A percentile compares a stretch with the other conserved stretches of the same genome.
Evolutionary conservation across 805 yeast genomes (phyloP).

Genomic region (Wickerhamiella cacticola): DNA sequence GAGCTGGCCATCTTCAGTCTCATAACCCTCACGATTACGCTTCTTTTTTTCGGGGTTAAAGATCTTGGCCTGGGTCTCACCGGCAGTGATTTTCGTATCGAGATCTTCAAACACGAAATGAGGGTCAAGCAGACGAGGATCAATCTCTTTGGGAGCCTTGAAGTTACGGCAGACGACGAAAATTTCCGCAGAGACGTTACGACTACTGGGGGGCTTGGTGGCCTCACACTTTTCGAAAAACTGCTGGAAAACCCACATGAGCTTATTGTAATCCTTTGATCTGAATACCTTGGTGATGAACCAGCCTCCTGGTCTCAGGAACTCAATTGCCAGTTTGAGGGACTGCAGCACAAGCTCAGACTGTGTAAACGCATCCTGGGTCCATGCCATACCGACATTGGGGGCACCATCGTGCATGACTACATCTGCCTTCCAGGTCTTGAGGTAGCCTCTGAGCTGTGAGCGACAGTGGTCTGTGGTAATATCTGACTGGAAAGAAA

Average conservation of each 20-base stretch:
- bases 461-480: slow-evolving; percentile 97
- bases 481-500: slow-evolving; percentile 91
- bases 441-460: slow-evolving; percentile 85
- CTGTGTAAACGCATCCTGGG: slow-evolving; percentile 97
- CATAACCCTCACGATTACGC: slow-evolving; percentile 87
- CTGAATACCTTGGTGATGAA: slow-evolving; percentile 95
- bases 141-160: slow-evolving; percentile 91
- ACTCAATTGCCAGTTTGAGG: slow-evolving; percentile 84
- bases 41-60: slow-evolving; percentile 87
- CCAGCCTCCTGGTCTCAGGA: slow-evolving; percentile 81
- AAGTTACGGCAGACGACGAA: slow-evolving; percentile 93
- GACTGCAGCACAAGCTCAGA: slow-evolving; percentile 93
- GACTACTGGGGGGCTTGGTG: slow-evolving; percentile 96
- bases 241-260: slow-evolving; percentile 96
- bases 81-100: slow-evolving; percentile 33
- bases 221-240: slow-evolving; percentile 95
- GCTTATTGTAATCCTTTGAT: slow-evolving; percentile 95
- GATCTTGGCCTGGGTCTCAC: slow-evolving; percentile 77
- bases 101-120: slow-evolving; percentile 90
- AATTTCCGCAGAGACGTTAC: slow-evolving; percentile 98
- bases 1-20: slow-evolving; percentile 61
- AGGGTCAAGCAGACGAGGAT: slow-evolving; percentile 85
- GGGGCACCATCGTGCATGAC: slow-evolving; percentile 99
- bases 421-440: slow-evolving; percentile 97
- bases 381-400: slow-evolving; percentile 99